Base-by-base conservation (phyloP, 768 basidiomycete species). In the Agrocybe chaxingu region DNA sequence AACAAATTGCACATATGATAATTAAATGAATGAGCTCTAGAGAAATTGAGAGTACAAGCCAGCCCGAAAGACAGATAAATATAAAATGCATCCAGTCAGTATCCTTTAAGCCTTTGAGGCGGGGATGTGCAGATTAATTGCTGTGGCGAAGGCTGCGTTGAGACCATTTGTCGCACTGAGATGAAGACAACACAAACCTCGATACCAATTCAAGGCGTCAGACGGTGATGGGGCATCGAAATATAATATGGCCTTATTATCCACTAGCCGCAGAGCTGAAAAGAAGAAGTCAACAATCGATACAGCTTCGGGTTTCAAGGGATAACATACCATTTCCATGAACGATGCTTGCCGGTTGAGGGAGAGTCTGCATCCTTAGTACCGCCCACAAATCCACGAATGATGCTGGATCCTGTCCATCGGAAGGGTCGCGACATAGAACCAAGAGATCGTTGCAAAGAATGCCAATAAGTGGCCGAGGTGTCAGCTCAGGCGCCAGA, bases 341-440 rank as follows among this genome's bases (percentile, higher is more conserved):
- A 19, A 92, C 88, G 50, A 94, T 89, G 56, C 87, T 92, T 12
- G 91, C 92, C 4, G 91, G 93, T 60, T 94, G 91, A 4, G 87
- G 85, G 39, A 93, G 64, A 0, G 94, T 96, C 66, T 95, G 92
- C 92, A 99, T 93, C 38, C 96, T 79, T 53, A 98, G 71, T 31
- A 98, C 96, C 32, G 94, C 94, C 88, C 92, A 98, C n/a, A 98
- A 75, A 63, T 98, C 95, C 30, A 98, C 92, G 18, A 63, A 69
- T 3, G 82, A 84, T 41, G 74, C 71, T 18, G 81, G 84, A 56
- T 96, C 94, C 56, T 80, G 79, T 40, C 89, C 90, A 36, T 85
- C 84, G 8, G 87, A 83, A 8, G 90, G 85, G 67, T 95, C 92
- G 53, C 90, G 84, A 66, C 91, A 93, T 42, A 98, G 74, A 11